These are phyloP conservation scores for Macrophomina tecta DNA, from an alignment of 2,329 filamentous ascomycete species.

Conservation along the genomic window DNA sequence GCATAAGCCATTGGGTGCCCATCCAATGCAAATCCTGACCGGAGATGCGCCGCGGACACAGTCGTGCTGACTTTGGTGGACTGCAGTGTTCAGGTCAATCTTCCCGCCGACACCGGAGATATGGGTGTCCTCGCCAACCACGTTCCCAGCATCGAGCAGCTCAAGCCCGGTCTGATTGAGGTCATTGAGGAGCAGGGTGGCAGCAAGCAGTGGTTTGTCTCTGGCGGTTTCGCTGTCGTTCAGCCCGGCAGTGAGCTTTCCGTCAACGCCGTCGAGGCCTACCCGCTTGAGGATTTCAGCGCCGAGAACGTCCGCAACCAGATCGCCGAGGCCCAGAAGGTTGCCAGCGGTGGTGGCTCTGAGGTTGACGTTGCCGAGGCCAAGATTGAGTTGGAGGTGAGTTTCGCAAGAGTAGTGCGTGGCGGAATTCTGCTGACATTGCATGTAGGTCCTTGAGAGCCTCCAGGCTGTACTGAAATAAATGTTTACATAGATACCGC, in stretches of 20 bases:
- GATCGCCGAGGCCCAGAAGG: slow-evolving; percentile 94
- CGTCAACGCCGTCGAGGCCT: slow-evolving; percentile 98
- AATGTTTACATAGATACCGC: slow-evolving; percentile 52
- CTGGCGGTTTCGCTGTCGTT: slow-evolving; percentile 94
- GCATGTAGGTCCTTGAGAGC: slow-evolving; percentile 75
- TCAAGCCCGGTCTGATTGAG: slow-evolving; percentile 95
- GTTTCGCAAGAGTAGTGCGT: slow-evolving; percentile 45
- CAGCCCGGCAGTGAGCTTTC: slow-evolving; percentile 93
- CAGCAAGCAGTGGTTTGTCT: slow-evolving; percentile 98
- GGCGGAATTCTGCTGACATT: slow-evolving; percentile 44
- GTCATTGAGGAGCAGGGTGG: slow-evolving; percentile 85
- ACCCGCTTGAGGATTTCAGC: slow-evolving; percentile 94
- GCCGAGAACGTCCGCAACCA: slow-evolving; percentile 85
- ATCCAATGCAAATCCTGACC: slow-evolving; percentile 7
- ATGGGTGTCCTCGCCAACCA: slow-evolving; percentile 99
- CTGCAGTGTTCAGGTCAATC: slow-evolving; percentile 92
- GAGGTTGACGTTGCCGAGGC: slow-evolving; percentile 98
- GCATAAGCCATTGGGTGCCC: background rate
- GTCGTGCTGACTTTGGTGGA: slow-evolving; percentile 38
- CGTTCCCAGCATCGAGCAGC: slow-evolving; percentile 97
- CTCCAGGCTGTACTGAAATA: slow-evolving; percentile 83
- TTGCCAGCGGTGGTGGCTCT: slow-evolving; percentile 86
- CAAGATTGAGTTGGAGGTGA: slow-evolving; percentile 98
- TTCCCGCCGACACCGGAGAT: slow-evolving; percentile 95
- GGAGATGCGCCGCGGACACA: slow-evolving; percentile 24